These are phyloP conservation scores for Neurospora sp. DNA, from an alignment of 495 filamentous ascomycete species.

Conservation along the genomic window DNA sequence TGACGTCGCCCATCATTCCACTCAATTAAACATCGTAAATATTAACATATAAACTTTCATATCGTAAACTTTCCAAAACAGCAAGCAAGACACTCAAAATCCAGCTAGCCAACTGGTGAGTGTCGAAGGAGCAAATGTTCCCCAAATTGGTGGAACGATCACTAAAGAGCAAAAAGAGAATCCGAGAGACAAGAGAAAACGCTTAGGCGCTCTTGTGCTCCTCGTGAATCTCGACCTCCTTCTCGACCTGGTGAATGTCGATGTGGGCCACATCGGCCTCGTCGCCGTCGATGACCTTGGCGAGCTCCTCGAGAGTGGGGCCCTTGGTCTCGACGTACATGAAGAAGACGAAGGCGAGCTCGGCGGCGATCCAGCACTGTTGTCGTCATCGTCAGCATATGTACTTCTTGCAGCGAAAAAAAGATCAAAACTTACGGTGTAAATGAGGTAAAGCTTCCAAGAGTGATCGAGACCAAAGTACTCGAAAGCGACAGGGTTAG, in stretches of 20 bases:
- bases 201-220: conserved; percentile 8
- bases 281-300: conserved; percentile 50
- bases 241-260: conserved; percentile 32
- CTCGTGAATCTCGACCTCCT: conserved; percentile 19
- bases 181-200: too few relatives aligned
- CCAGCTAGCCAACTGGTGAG: too few relatives aligned
- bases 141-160: too few relatives aligned
- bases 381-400: too few relatives aligned
- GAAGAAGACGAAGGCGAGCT: conserved; percentile 51
- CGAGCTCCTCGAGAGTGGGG: conserved; percentile 56
- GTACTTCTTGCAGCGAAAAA: too few relatives aligned
- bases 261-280: conserved; percentile 37
- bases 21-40: too few relatives aligned
- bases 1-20: too few relatives aligned
- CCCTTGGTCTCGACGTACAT: conserved; percentile 59
- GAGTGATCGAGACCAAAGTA: conserved; percentile 28
- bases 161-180: too few relatives aligned
- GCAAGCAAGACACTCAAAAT: too few relatives aligned
- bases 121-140: too few relatives aligned
- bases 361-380: conserved; percentile 45
- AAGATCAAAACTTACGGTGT: conserved; percentile 41
- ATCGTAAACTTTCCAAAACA: too few relatives aligned
- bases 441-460: conserved; percentile 57
- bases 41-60: too few relatives aligned
- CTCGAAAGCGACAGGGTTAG: conserved; percentile 52